phyloP scores from a whole-genome alignment of 1,284 basidiomycete genomes.

The Ceratobasidium sp. region DNA sequence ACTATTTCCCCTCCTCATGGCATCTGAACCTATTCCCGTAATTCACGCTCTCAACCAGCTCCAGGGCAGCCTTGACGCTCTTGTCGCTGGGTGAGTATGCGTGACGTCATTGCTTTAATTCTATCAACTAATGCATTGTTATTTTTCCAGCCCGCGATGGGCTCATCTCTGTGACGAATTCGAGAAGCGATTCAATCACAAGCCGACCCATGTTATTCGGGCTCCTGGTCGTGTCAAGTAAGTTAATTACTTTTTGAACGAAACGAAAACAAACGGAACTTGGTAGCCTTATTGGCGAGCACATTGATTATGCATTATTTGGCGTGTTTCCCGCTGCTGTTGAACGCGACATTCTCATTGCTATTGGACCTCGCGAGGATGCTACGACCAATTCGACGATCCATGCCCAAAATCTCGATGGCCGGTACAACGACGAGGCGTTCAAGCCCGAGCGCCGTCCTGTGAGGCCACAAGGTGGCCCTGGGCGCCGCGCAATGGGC shows the following conservation, averaged over 20 bases:
- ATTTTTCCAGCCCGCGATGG: slow-evolving; percentile 23
- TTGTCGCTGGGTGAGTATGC: slow-evolving; percentile 25
- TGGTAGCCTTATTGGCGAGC: slow-evolving; percentile 66
- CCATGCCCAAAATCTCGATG: slow-evolving; percentile 66
- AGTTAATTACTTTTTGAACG: slow-evolving; percentile 47
- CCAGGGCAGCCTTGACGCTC: slow-evolving; percentile 23
- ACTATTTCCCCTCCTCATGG: slow-evolving; percentile 9
- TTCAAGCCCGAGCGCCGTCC: slow-evolving; percentile 28
- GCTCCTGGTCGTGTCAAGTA: slow-evolving; percentile 88
- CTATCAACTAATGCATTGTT: background rate
- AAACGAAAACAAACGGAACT: background rate
- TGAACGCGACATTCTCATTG: slow-evolving; percentile 85
- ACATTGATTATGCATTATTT: slow-evolving; percentile 85
- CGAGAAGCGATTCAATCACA: slow-evolving; percentile 65
- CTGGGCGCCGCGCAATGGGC: slow-evolving; percentile 29
- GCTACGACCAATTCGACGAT: slow-evolving; percentile 41
- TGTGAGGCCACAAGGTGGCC: slow-evolving; percentile 12
- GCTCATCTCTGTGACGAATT: slow-evolving; percentile 55
- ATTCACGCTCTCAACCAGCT: slow-evolving; percentile 33
- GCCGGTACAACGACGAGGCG: slow-evolving; percentile 27
- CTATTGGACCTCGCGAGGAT: slow-evolving; percentile 62
- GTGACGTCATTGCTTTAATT: slow-evolving; percentile 27
- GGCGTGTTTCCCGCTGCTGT: slow-evolving; percentile 84
- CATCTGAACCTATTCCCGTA: slow-evolving; percentile 28
- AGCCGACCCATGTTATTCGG: slow-evolving; percentile 73